phyloP scores from a whole-genome alignment of 2,329 filamentous ascomycete species.

The Aureobasidium vineae region DNA sequence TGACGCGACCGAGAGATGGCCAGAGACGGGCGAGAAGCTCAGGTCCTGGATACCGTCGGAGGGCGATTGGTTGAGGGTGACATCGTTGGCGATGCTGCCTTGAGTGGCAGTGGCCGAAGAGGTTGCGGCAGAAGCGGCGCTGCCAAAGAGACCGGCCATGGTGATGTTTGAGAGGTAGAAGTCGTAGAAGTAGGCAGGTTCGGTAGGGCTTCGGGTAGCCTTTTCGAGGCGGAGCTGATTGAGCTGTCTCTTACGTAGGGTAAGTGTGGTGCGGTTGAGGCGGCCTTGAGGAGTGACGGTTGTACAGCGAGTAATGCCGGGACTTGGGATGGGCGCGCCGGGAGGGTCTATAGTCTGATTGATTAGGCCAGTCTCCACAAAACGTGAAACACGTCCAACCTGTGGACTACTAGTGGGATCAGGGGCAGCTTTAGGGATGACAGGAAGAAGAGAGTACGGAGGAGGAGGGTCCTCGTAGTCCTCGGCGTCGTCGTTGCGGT shows the following conservation, averaged over 20 bases:
- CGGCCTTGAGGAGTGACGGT: no score
- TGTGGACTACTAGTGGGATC: neutral
- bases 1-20: constrained; percentile 84
- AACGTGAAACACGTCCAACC: neutral
- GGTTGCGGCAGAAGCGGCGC: constrained; percentile 50
- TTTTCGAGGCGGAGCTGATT: neutral
- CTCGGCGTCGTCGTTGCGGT: neutral
- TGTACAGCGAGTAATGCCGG: no score
- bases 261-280: no score
- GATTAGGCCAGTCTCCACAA: neutral
- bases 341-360: no score
- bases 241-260: neutral
- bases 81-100: constrained; percentile 87
- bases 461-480: neutral
- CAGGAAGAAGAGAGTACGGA: neutral
- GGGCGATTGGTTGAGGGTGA: constrained; percentile 73
- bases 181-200: neutral
- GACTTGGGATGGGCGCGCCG: no score
- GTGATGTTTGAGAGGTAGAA: constrained; percentile 28
- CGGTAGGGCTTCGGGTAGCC: neutral
- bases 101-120: constrained; percentile 65
- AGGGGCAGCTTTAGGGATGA: neutral
- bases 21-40: constrained; percentile 70
- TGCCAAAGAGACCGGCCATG: constrained; percentile 66
- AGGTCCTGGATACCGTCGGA: constrained; percentile 89